These are phyloP conservation scores for Fusarium concolor DNA, from an alignment of 2,329 filamentous ascomycete species.

Conservation along the genomic window DNA sequence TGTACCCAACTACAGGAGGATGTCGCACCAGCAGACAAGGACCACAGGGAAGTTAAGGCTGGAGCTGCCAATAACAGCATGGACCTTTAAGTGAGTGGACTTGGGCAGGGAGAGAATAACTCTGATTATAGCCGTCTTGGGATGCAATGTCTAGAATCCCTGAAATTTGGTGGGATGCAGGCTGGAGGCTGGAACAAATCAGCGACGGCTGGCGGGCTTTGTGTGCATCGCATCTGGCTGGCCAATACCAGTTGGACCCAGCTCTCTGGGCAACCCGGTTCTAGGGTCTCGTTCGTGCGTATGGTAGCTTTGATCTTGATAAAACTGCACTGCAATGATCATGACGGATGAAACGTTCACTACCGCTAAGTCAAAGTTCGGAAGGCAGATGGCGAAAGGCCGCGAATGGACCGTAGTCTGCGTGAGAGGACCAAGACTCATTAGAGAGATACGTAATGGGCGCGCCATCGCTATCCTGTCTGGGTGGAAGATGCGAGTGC, in stretches of 20 bases:
- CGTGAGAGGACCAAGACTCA: not conserved
- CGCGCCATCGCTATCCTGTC: conserved; percentile 28
- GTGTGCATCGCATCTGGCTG: conserved; percentile 20
- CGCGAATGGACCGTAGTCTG: conserved; percentile 13
- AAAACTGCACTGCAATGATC: conserved; percentile 11
- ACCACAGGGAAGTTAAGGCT: conserved; percentile 21
- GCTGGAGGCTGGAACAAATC: conserved; percentile 26
- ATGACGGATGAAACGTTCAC: conserved; percentile 23
- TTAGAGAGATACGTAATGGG: conserved; percentile 14
- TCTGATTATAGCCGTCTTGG: conserved; percentile 5
- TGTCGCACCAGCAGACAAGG: conserved; percentile 30
- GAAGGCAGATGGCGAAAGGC: conserved; percentile 24
- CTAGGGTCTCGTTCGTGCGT: conserved; percentile 14
- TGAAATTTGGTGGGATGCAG: conserved; percentile 28
- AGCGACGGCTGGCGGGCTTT: conserved; percentile 26
- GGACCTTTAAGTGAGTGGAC: not conserved
- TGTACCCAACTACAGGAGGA: conserved; percentile 28
- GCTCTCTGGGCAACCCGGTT: conserved; percentile 29
- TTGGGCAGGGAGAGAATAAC: conserved; percentile 6
- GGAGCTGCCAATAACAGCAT: conserved; percentile 30
- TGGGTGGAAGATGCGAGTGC: conserved; percentile 42
- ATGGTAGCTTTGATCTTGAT: conserved; percentile 13
- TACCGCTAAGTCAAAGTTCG: conserved; percentile 25
- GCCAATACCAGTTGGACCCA: conserved; percentile 21
- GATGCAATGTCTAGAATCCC: conserved; percentile 2